Evolutionary conservation across 805 yeast genomes (phyloP), one percentile per base, ranked within the genome.

Genomic region (Priceomyces castillae): DNA sequence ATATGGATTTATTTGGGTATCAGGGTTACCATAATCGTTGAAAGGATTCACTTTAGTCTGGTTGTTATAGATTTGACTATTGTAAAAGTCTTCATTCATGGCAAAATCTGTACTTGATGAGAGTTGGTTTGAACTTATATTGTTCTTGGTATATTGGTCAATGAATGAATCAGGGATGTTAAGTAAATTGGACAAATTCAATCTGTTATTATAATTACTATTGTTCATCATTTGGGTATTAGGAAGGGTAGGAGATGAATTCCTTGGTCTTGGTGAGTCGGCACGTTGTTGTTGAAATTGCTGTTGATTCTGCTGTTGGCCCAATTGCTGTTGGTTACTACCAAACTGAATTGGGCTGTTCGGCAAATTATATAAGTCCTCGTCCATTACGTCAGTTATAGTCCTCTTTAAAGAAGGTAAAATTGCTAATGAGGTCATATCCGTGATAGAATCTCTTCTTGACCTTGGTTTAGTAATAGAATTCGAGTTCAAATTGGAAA

Each of bases 381-480:
- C 84, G 48, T 80, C 84, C 73, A 78, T 71, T 16, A 78, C 74
- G 48, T 79, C 84, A 14, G 80, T 76, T 42, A 78, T 57, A 16
- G 83, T 69, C 51, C 80, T 74, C 57, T 77, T 75, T 33, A 76
- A 62, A 12, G 65, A 60, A 19, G 82, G 83, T 46, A 75, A 68
- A 17, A 66, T 60, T n/a, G 78, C 75, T 42, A 71, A 57, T 12
- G 81, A 76, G 17, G 80, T 68, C 80, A 76, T 76, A 15, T 34
- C 36, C 12, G 23, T 15, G 5, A 7, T 25, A 17, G 40, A 23
- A 20, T 19, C 39, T 22, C 23, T 16, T n/a, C 12, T 16, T 7
- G 26, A 28, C 23, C 14, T 41, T 23, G 30, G 19, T 20, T 35
- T 31, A 20, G 6, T 18, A 4, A 4, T 7, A 12, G 22, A 12